phyloP scores from a whole-genome alignment of 164 flowering plant genomes.

The Stephania cephalantha region DNA sequence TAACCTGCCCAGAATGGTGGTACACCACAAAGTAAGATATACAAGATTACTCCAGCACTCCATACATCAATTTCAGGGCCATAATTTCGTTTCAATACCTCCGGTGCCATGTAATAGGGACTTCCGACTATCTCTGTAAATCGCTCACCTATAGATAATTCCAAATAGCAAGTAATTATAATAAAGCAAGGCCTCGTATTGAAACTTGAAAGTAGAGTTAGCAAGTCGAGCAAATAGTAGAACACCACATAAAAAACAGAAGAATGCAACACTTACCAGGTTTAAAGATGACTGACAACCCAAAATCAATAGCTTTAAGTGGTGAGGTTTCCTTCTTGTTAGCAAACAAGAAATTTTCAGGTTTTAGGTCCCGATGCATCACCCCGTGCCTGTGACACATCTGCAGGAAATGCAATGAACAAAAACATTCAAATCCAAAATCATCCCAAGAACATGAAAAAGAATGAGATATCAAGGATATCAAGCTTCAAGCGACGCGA shows the following conservation, averaged over 20 bases:
- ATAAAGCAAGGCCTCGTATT: neutral
- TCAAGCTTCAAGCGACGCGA: neutral
- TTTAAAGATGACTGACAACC: conserved; percentile 74
- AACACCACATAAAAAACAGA: neutral
- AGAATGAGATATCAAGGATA: neutral
- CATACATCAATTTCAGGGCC: conserved; percentile 92
- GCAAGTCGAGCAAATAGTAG: neutral
- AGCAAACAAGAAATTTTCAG: conserved; percentile 84
- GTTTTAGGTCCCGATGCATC: conserved; percentile 93
- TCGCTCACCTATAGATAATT: conserved; percentile 47
- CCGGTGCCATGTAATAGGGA: conserved; percentile 98
- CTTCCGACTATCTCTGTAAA: conserved; percentile 92
- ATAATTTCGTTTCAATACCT: conserved; percentile 78
- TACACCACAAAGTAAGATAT: conserved; percentile 84
- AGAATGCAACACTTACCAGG: conserved; percentile 44
- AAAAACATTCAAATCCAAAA: neutral
- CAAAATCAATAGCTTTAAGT: conserved; percentile 89
- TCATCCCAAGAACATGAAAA: too few relatives aligned
- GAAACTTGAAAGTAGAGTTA: neutral
- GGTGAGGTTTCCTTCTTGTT: conserved; percentile 83
- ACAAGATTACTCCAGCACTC: conserved; percentile 95
- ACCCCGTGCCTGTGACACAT: conserved; percentile 91
- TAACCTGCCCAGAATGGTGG: conserved; percentile 98
- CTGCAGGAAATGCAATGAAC: conserved; percentile 30
- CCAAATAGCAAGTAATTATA: conserved; percentile 9